Evolutionary conservation across 441 rosid genomes (phyloP), one percentile per base, ranked within the genome.

Genomic region (Populus hybrid): DNA sequence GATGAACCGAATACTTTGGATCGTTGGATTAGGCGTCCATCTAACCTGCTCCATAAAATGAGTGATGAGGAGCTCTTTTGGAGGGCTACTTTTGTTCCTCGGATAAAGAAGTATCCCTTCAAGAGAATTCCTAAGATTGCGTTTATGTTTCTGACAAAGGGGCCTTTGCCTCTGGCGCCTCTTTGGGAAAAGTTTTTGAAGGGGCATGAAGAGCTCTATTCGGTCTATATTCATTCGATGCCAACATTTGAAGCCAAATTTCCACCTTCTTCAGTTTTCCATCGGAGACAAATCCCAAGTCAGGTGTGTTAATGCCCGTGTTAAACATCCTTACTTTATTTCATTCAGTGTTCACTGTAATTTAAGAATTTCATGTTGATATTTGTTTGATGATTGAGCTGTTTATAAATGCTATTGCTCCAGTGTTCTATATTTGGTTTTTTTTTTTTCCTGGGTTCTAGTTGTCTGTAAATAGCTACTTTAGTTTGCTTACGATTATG

Each of bases 11-110:
- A 21, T 57, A 75, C 79, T 76, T 82, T 95, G 81, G 86, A 85
- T 61, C 82, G 32, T 67, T 91, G 92, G 94, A 88, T 89, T 77
- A 87, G 82, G 59, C 93, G 95, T 80, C 91, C 94, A 8, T 24
- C 84, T 3, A 88, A 82, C 76, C 57, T 91, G 86, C 79, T 89
- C 78, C 98, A 92, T 78, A 83, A 82, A 8, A 89, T 93, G 98
- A 90, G 42, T 21, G 98, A 91, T 67, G 75, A 83, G 5, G 95
- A 91, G 87, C 94, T 95, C 6, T 84, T 91, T 1, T 95, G 99
- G 98, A 90, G 92, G 78, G 97, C 98, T 26, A 84, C 97, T 21
- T 88, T 94, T 23, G 88, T 82, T 83, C 97, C 99, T 18, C 85
- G 74, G 53, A 84, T 89, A n/a, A 84, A 82, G 71, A 85, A 76